phyloP scores from a whole-genome alignment of 2,329 filamentous ascomycete species.

The Tolypocladium cylindrosporum region DNA sequence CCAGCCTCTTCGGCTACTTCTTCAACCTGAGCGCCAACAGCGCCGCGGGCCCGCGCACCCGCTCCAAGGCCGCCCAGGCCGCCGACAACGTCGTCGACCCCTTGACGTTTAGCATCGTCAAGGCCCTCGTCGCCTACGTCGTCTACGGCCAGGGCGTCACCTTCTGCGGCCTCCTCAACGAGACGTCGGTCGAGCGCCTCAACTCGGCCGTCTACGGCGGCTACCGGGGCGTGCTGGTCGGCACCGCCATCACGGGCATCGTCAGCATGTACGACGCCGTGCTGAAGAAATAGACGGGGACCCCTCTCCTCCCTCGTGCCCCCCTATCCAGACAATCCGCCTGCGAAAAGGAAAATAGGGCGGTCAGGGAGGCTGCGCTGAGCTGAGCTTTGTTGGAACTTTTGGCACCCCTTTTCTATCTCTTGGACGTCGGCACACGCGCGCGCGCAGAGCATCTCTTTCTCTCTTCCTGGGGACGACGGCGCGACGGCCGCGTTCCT shows the following conservation, averaged over 20 bases:
- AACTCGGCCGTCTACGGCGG: conserved; percentile 60
- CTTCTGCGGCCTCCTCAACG: conserved; percentile 51
- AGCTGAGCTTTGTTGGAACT: not conserved
- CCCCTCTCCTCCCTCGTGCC: not conserved
- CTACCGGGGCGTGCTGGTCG: conserved; percentile 59
- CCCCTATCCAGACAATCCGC: not conserved
- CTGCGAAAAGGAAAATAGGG: not conserved
- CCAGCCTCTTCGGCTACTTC: conserved; percentile 70
- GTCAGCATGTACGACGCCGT: conserved; percentile 71
- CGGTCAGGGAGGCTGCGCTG: not conserved
- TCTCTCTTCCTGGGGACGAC: conserved; percentile 2
- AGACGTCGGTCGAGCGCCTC: conserved; percentile 51
- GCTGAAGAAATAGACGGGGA: conserved; percentile 45
- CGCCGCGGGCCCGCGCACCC: conserved; percentile 30
- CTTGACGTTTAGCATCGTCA: conserved; percentile 80
- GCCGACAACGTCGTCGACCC: conserved; percentile 65
- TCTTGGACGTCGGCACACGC: not conserved
- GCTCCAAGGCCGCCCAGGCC: conserved; percentile 22
- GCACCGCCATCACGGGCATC: conserved; percentile 56
- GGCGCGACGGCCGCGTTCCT: conserved; percentile 1
- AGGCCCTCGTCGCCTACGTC: conserved; percentile 71
- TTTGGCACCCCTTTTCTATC: not conserved
- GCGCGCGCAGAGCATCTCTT: not conserved
- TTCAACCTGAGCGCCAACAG: conserved; percentile 67
- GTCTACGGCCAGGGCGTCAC: conserved; percentile 63